These are phyloP conservation scores for Neonectria ditissima DNA, from an alignment of 2,329 filamentous ascomycete genomes.

Conservation along the genomic window DNA sequence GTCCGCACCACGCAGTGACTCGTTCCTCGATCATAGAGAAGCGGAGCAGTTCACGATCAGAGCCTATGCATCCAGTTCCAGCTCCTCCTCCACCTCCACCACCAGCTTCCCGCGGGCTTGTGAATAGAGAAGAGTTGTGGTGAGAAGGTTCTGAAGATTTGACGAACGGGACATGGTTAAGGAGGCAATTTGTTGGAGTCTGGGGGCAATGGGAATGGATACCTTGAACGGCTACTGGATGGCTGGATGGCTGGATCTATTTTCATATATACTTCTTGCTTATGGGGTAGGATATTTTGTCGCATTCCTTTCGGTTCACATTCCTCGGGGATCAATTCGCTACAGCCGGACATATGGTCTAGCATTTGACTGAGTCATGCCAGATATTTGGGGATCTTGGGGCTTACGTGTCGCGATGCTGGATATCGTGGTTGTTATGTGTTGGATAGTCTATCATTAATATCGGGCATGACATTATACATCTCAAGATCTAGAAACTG, in stretches of 20 bases:
- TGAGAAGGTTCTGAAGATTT: conserved; percentile 3
- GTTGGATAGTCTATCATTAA: conserved; percentile 15
- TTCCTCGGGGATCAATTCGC: neutral
- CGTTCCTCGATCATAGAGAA: neutral
- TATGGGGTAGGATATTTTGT: neutral
- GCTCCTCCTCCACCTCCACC: neutral
- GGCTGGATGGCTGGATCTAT: conserved; percentile 27
- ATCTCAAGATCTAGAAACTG: neutral
- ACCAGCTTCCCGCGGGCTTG: conserved; percentile 7
- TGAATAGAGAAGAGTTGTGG: conserved; percentile 28
- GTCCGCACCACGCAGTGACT: neutral
- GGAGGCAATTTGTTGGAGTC: neutral
- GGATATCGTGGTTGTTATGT: neutral
- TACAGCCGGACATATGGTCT: neutral
- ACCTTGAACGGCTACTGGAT: conserved; percentile 30
- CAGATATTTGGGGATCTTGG: neutral
- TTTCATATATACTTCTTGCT: conserved; percentile 13
- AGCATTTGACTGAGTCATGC: conserved; percentile 3
- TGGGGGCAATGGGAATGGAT: neutral
- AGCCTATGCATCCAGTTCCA: neutral
- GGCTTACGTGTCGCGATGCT: neutral
- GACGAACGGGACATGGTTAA: neutral
- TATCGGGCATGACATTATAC: conserved; percentile 8
- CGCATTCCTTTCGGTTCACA: neutral
- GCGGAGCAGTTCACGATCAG: neutral